Conservation (phyloP, 768 basidiomycete species). For the Cystobasidiopsis lactophilus region DNA sequence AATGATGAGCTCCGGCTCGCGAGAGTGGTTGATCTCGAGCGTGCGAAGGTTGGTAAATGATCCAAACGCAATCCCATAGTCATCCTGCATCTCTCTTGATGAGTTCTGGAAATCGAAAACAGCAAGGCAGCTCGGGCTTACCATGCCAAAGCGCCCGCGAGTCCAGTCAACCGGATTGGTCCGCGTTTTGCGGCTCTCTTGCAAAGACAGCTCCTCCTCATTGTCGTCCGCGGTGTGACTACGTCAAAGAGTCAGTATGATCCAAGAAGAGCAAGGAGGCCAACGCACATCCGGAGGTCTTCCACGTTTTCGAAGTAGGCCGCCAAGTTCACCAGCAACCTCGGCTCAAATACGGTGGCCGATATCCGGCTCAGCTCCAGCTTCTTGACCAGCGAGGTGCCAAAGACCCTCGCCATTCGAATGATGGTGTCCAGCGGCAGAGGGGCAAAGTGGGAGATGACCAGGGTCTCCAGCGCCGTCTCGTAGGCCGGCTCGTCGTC, state of each 20-base stretch:
- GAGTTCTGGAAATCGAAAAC: neutral
- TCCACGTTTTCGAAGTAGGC: neutral
- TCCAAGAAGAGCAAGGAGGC: no score
- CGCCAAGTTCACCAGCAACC: neutral
- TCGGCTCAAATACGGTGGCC: neutral
- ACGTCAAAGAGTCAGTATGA: no score
- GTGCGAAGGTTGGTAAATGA: neutral
- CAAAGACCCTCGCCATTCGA: neutral
- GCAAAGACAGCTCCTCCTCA: neutral
- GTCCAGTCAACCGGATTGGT: neutral
- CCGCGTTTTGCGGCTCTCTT: neutral
- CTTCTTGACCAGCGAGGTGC: neutral
- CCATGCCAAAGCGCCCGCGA: neutral
- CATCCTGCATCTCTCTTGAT: neutral
- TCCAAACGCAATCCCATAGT: neutral
- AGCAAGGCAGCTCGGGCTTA: neutral
- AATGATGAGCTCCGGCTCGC: neutral
- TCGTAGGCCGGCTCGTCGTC: neutral
- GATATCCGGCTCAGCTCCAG: neutral
- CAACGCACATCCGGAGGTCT: neutral
- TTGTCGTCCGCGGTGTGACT: neutral
- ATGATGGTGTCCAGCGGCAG: neutral
- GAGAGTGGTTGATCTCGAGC: conserved; percentile 1
- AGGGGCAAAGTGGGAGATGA: conserved; percentile 1
- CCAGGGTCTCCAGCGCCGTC: neutral